Conservation (phyloP, 495 filamentous ascomycete species). For the Pseudomonodictys pantanalensis region DNA sequence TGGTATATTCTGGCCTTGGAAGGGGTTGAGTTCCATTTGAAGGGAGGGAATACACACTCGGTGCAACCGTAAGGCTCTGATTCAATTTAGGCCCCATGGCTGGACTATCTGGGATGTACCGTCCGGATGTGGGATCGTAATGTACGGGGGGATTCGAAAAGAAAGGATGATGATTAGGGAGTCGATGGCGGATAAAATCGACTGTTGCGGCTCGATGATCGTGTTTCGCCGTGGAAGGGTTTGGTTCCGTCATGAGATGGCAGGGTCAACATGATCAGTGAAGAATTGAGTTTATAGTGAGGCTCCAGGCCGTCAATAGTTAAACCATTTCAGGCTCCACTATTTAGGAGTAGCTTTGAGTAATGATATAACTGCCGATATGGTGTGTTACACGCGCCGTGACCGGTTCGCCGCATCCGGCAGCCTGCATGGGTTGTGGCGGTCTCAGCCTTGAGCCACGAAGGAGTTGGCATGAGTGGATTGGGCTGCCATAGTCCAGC, state of each 20-base stretch:
- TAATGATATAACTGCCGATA: no score
- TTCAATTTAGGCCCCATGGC: not conserved
- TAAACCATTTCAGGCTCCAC: no score
- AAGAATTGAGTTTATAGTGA: not conserved
- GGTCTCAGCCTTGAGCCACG: no score
- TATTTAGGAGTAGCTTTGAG: no score
- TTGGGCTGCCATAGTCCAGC: no score
- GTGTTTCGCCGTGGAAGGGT: not conserved
- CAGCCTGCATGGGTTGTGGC: no score
- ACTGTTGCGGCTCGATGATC: not conserved
- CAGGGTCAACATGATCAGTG: not conserved
- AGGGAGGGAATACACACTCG: not conserved
- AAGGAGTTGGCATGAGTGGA: no score
- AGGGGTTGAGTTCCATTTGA: not conserved
- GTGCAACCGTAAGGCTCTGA: not conserved
- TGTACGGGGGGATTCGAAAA: not conserved
- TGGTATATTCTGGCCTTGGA: not conserved
- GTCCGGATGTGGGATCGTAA: not conserved
- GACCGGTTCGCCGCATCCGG: no score
- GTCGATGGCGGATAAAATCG: not conserved
- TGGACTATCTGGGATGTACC: not conserved
- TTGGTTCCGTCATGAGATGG: not conserved
- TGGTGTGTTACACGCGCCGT: no score
- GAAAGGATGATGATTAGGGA: not conserved
- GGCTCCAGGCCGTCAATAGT: no score